Percentiles rank a stretch among this genome's conserved stretches.
Conservation (phyloP, 2,329 filamentous ascomycete genomes). For the Exophiala spinifera region DNA sequence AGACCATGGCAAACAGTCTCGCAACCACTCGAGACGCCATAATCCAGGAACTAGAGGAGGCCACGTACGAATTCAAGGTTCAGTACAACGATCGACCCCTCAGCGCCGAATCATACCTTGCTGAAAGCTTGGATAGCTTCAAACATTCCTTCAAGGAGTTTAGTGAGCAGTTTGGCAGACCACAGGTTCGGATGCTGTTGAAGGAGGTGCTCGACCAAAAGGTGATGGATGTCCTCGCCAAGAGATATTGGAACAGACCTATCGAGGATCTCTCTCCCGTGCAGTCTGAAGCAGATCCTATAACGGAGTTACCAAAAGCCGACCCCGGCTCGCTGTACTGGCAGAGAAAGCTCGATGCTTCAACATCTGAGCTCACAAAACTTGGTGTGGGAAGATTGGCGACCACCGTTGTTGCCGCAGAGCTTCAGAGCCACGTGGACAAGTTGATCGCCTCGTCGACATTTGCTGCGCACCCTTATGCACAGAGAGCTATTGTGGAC, state of each 20-base stretch:
- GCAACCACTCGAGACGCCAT: constrained; percentile 89
- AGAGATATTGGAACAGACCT: constrained; percentile 96
- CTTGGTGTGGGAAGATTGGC: constrained; percentile 89
- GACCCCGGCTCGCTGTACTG: constrained; percentile 84
- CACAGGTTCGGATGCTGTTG: constrained; percentile 82
- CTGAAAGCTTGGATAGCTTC: constrained; percentile 90
- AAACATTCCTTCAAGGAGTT: constrained; percentile 98
- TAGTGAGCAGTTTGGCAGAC: constrained; percentile 80
- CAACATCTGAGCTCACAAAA: constrained; percentile 85
- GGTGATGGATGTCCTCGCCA: constrained; percentile 86
- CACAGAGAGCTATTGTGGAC: constrained; percentile 86
- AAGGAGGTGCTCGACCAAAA: constrained; percentile 93
- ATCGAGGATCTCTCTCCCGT: constrained; percentile 73
- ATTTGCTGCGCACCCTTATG: constrained; percentile 87
- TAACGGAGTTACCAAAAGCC: constrained; percentile 77
- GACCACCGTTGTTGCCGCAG: constrained; percentile 82
- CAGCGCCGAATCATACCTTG: constrained; percentile 93
- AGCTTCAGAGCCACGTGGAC: constrained; percentile 83
- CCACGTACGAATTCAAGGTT: constrained; percentile 97
- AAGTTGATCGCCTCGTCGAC: constrained; percentile 73
- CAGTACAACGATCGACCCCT: constrained; percentile 97
- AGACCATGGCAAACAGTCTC: constrained; percentile 92
- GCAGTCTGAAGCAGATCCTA: constrained; percentile 65
- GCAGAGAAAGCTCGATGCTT: constrained; percentile 91
- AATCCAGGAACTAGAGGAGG: constrained; percentile 90